Evolutionary conservation across 768 basidiomycete species (phyloP).

Genomic region (Infundibulicybe gibba): DNA sequence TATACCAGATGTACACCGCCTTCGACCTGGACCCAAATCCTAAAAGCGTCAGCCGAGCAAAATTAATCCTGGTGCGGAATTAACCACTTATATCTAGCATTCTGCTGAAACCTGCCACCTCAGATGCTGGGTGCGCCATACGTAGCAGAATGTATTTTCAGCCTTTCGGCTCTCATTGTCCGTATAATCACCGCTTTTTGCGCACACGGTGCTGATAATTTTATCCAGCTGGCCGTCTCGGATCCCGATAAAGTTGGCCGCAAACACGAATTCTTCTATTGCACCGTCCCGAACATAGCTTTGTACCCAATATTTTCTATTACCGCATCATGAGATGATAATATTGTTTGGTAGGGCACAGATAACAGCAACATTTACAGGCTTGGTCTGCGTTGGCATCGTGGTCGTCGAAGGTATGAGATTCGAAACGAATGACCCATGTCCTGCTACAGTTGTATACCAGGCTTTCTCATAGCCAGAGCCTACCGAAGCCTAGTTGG

Average conservation of each 20-base stretch:
- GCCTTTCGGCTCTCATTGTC: slow-evolving; percentile 22
- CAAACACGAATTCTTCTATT: no score
- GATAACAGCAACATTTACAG: slow-evolving; percentile 12
- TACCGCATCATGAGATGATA: slow-evolving; percentile 6
- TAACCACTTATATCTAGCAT: background rate
- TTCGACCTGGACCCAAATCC: slow-evolving; percentile 10
- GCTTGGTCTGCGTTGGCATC: slow-evolving; percentile 22
- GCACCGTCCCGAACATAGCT: no score
- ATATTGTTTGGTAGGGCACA: slow-evolving; percentile 1
- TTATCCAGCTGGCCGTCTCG: no score
- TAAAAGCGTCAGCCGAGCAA: slow-evolving; percentile 9
- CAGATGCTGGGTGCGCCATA: slow-evolving; percentile 35
- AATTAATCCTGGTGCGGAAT: slow-evolving; percentile 18
- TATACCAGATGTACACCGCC: slow-evolving; percentile 25
- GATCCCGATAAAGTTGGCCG: no score
- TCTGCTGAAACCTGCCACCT: background rate
- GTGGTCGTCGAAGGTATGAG: slow-evolving; percentile 21
- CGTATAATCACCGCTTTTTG: no score
- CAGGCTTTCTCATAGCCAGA: slow-evolving; percentile 24
- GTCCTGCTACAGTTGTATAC: slow-evolving; percentile 1
- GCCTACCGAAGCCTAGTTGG: slow-evolving; percentile 27
- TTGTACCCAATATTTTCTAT: no score
- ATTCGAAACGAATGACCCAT: no score
- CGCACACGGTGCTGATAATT: no score
- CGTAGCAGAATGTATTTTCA: slow-evolving; percentile 23